phyloP scores from a whole-genome alignment of 768 basidiomycete species.

The Suillus luteus region DNA sequence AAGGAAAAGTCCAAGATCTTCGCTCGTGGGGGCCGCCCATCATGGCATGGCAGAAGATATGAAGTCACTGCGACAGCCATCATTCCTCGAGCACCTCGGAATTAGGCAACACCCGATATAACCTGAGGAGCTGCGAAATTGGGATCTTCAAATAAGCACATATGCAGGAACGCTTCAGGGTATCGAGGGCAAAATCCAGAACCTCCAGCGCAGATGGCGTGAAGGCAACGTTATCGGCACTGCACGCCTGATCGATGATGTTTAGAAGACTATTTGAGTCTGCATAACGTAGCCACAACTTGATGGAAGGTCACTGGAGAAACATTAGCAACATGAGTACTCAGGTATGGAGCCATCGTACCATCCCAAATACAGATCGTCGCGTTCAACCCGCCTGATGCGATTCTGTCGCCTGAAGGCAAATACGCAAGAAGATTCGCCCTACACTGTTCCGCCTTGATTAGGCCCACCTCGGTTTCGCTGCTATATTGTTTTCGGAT shows the following conservation, averaged over 20 bases:
- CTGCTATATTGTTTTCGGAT: background rate
- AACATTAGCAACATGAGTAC: background rate
- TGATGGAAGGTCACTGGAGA: conserved; percentile 17
- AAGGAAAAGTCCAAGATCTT: conserved; percentile 13
- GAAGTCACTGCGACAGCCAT: conserved; percentile 45
- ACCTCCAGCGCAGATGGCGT: conserved; percentile 36
- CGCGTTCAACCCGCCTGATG: background rate
- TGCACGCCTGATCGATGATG: conserved; percentile 40
- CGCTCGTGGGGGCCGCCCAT: conserved; percentile 24
- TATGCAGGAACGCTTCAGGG: conserved; percentile 21
- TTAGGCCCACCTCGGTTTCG: background rate
- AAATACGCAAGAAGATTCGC: background rate
- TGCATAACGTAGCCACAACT: conserved; percentile 62
- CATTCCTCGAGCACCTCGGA: conserved; percentile 46
- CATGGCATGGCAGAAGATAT: conserved; percentile 30
- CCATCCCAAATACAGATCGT: background rate
- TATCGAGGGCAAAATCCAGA: conserved; percentile 22
- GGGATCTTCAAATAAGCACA: too few relatives aligned
- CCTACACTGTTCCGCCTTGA: background rate
- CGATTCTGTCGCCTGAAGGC: background rate
- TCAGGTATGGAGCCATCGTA: background rate
- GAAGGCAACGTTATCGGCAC: conserved; percentile 6
- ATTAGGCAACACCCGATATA: conserved; percentile 37
- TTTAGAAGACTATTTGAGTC: conserved; percentile 40
- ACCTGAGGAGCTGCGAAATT: conserved; percentile 36